phyloP scores from a whole-genome alignment of 2,329 filamentous ascomycete genomes.

The Davidsoniella virescens region DNA sequence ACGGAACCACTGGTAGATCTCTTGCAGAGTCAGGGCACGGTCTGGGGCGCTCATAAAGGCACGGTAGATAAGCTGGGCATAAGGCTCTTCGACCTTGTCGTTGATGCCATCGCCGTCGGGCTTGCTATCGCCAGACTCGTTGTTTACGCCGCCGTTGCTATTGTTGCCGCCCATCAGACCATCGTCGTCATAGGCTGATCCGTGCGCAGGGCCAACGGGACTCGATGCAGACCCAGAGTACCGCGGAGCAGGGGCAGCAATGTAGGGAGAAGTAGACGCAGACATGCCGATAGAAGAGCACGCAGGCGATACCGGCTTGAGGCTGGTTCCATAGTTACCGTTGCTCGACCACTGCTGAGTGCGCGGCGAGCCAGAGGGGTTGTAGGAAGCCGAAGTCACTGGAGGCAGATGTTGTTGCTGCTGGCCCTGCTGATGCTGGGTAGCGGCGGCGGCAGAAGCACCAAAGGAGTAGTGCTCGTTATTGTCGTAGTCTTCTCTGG shows the following conservation, averaged over 20 bases:
- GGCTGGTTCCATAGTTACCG: not conserved
- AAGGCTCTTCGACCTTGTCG: slow-evolving; percentile 37
- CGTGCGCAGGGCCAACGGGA: slow-evolving; percentile 1
- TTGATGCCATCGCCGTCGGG: not conserved
- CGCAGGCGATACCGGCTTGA: not conserved
- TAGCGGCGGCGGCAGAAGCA: not conserved
- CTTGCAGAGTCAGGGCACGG: slow-evolving; percentile 61
- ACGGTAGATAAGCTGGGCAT: slow-evolving; percentile 65
- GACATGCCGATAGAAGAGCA: slow-evolving; percentile 3
- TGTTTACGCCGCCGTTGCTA: slow-evolving; percentile 14
- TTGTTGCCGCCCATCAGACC: slow-evolving; percentile 11
- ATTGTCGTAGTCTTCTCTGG: slow-evolving; percentile 24
- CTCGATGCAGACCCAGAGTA: slow-evolving; percentile 5
- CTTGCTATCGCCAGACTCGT: slow-evolving; percentile 13
- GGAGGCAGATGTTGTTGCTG: not conserved
- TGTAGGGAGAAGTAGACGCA: not conserved
- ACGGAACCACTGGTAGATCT: slow-evolving; percentile 83
- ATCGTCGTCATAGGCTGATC: slow-evolving; percentile 11
- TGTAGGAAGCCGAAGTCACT: not conserved
- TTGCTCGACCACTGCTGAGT: not conserved
- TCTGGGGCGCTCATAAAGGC: slow-evolving; percentile 53
- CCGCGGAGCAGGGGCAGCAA: slow-evolving; percentile 1
- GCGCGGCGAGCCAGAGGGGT: not conserved
- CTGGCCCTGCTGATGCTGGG: slow-evolving; percentile 15
- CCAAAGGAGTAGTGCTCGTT: slow-evolving; percentile 19